Evolutionary conservation across 148 eudicot species (phyloP).

Genomic region (Camellia sinensis): DNA sequence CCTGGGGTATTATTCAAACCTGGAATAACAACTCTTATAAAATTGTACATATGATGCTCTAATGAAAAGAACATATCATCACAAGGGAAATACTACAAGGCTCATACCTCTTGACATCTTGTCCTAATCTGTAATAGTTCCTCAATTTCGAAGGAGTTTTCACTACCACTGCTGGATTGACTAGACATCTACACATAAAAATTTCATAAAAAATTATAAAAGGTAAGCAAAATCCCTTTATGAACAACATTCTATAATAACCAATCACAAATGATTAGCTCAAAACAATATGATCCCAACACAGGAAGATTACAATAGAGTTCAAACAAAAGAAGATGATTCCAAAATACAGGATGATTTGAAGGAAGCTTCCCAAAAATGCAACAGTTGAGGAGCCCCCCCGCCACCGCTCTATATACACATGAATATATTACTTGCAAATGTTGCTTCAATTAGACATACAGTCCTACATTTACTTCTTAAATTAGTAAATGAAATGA

Average conservation of each 20-base stretch:
- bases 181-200: constrained; percentile 56
- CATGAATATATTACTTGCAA: no score
- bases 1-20: background rate
- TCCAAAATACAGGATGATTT: background rate
- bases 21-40: background rate
- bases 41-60: background rate
- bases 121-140: constrained; percentile 56
- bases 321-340: background rate
- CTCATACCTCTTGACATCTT: constrained; percentile 73
- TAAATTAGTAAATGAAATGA: background rate
- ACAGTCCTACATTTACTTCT: background rate
- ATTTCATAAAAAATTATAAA: background rate
- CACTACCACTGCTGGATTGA: constrained; percentile 54
- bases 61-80: background rate
- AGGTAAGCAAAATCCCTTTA: background rate
- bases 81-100: constrained; percentile 9
- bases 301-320: background rate
- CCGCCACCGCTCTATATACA: no score
- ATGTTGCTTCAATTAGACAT: background rate
- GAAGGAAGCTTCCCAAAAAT: background rate
- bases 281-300: background rate
- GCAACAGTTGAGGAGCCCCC: background rate
- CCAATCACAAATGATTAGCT: background rate
- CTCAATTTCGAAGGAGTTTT: constrained; percentile 46
- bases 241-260: background rate